Evolutionary conservation across 176 grass and related monocot species (phyloP).

Genomic region (Oryza punctata): DNA sequence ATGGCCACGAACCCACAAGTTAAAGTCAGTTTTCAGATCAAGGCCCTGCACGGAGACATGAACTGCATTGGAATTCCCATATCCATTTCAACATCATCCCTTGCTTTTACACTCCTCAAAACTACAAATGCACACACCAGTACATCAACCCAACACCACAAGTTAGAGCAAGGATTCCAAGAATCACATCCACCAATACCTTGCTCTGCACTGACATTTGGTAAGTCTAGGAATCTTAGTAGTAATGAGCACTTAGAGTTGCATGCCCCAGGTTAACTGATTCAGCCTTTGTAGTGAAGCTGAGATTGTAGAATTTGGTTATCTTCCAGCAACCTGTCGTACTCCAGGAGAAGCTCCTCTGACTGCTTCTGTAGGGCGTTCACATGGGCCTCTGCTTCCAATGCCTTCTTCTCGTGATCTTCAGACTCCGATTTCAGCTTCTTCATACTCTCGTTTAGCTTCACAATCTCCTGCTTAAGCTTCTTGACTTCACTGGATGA

Average conservation of each 20-base stretch:
- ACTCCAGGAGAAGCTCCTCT: constrained; percentile 80
- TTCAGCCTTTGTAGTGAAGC: constrained; percentile 57
- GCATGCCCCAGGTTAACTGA: neutral
- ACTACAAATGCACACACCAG: neutral
- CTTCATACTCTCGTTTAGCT: constrained; percentile 60
- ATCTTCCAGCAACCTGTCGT: constrained; percentile 85
- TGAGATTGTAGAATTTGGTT: constrained; percentile 87
- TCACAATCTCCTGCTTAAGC: constrained; percentile 56
- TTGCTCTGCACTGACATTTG: neutral
- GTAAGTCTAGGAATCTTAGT: neutral
- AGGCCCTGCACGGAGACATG: neutral
- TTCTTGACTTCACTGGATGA: constrained; percentile 52
- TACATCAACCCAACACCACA: constrained; percentile 9
- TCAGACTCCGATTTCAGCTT: constrained; percentile 60
- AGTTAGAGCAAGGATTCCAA: neutral
- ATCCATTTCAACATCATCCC: neutral
- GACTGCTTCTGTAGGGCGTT: constrained; percentile 79
- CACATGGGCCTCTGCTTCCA: constrained; percentile 65
- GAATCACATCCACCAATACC: constrained; percentile 5
- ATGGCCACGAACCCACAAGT: neutral
- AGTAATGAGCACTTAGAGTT: neutral
- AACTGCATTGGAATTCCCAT: neutral
- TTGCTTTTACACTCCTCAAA: constrained; percentile 22
- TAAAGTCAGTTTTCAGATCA: neutral
- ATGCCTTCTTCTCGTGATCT: constrained; percentile 54